A percentile compares a stretch with the other conserved stretches of the same genome.
These are phyloP conservation scores for Aspergillus leporis DNA, from an alignment of 495 filamentous ascomycete species.

Conservation along the genomic window DNA sequence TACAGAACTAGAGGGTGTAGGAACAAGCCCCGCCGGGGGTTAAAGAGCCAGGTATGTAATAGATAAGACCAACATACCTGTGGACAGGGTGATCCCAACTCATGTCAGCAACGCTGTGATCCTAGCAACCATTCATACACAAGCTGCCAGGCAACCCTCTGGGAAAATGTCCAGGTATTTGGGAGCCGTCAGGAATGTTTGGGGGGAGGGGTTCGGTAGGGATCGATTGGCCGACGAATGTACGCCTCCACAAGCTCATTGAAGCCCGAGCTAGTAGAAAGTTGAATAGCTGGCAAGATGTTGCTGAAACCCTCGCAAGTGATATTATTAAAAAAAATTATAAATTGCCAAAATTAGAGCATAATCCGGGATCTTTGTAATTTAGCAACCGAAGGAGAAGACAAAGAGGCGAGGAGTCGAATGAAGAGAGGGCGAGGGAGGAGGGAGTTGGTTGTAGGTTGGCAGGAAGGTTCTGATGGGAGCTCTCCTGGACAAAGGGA, in stretches of 20 bases:
- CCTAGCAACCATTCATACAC: slow-evolving; percentile 45
- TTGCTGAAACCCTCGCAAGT: slow-evolving; percentile 38
- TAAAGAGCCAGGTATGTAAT: slow-evolving; percentile 5
- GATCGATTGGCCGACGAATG: slow-evolving; percentile 28
- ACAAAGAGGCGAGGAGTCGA: slow-evolving; percentile 9
- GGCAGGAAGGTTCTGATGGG: slow-evolving; percentile 17
- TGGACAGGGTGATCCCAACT: slow-evolving; percentile 73
- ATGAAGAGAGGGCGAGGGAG: slow-evolving; percentile 15
- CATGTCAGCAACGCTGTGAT: slow-evolving; percentile 55
- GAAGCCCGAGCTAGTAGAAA: slow-evolving; percentile 42
- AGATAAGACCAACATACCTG: slow-evolving; percentile 55
- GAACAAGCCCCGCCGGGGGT: slow-evolving; percentile 28
- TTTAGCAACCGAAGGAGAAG: not conserved
- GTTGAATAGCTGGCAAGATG: slow-evolving; percentile 63
- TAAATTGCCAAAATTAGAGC: slow-evolving; percentile 4
- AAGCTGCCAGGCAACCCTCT: slow-evolving; percentile 42
- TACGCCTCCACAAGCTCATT: slow-evolving; percentile 30
- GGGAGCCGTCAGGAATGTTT: slow-evolving; percentile 34
- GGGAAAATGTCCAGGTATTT: slow-evolving; percentile 20
- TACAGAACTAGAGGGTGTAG: slow-evolving; percentile 1
- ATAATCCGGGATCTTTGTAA: slow-evolving; percentile 11
- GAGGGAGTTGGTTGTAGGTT: slow-evolving; percentile 12
- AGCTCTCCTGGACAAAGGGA: slow-evolving; percentile 25
- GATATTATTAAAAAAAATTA: not conserved
- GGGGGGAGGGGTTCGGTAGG: slow-evolving; percentile 28